Evolutionary conservation across 192 early-diverging fungal species (phyloP).

Genomic region (Geranomyces variabilis): DNA sequence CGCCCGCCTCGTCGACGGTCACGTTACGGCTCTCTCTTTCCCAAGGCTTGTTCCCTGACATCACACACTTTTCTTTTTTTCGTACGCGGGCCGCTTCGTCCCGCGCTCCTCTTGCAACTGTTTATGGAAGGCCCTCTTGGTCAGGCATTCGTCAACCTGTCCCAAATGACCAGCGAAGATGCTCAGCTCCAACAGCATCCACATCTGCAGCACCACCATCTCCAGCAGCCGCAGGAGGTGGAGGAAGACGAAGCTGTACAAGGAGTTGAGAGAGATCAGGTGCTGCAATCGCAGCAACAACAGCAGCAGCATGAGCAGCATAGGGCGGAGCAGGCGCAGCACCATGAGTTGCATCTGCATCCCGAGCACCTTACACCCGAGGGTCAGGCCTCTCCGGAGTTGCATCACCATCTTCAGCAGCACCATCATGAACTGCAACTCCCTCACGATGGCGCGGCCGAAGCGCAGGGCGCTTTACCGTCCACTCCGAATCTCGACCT

Average conservation of each 20-base stretch:
- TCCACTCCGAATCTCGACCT: not conserved
- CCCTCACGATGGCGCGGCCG: not conserved
- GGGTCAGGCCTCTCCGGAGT: not conserved
- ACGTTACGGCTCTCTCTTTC: not conserved
- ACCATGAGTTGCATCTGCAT: conserved; percentile 12
- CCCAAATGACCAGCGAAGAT: conserved; percentile 14
- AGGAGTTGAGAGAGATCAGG: no score
- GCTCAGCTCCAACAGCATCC: conserved; percentile 6
- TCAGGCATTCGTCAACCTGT: conserved; percentile 24
- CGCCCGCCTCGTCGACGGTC: no score
- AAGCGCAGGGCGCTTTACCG: conserved; percentile 4
- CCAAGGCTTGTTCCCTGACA: no score
- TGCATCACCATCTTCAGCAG: conserved; percentile 5
- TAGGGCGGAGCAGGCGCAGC: not conserved
- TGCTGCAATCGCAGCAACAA: conserved; percentile 1
- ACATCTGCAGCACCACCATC: conserved; percentile 2
- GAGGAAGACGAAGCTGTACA: not conserved
- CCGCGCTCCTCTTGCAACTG: not conserved
- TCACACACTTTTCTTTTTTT: not conserved
- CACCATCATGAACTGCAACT: not conserved
- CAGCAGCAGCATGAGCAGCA: not conserved
- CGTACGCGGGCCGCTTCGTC: not conserved
- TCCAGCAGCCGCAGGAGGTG: not conserved
- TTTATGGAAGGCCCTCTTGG: conserved; percentile 3
- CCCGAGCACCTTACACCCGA: not conserved